These are phyloP conservation scores for Hypoxylon sp. DNA, from an alignment of 2,329 filamentous ascomycete species.

Conservation along the genomic window DNA sequence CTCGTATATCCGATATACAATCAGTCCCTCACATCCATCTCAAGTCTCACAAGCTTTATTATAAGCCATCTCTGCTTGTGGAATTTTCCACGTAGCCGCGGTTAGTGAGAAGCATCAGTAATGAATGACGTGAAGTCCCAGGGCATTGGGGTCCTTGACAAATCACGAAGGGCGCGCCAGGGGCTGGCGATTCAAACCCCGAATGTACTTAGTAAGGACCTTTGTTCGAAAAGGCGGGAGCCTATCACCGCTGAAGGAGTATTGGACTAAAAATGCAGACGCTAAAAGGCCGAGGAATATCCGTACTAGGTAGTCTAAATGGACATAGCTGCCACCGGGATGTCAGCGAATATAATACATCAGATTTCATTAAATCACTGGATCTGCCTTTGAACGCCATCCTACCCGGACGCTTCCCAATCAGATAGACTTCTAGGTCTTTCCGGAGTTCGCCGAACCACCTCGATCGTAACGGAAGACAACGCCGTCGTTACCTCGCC, in stretches of 20 bases:
- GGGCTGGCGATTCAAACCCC: constrained; percentile 39
- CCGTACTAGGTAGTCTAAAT: constrained; percentile 24
- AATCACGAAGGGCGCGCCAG: constrained; percentile 38
- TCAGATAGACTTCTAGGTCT: constrained; percentile 15
- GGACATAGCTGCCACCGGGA: constrained; percentile 15
- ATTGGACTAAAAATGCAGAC: not conserved
- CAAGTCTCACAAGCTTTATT: not conserved
- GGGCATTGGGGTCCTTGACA: constrained; percentile 22
- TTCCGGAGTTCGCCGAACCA: constrained; percentile 13
- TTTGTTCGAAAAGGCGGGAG: not conserved
- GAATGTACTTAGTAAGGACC: constrained; percentile 11
- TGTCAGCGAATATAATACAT: constrained; percentile 39
- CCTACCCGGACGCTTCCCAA: constrained; percentile 25
- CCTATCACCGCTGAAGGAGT: constrained; percentile 1
- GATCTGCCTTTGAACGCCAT: constrained; percentile 37
- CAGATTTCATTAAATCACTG: constrained; percentile 39
- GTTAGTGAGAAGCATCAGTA: constrained; percentile 13
- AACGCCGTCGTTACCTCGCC: constrained; percentile 24
- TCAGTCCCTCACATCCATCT: not conserved
- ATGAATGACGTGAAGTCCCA: constrained; percentile 9
- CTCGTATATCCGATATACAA: not conserved
- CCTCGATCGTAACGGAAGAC: constrained; percentile 21
- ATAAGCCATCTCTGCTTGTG: not conserved
- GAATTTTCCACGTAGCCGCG: not conserved
- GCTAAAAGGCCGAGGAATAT: constrained; percentile 36